Base-by-base conservation (phyloP, 257 asterid genomes). In the Gardenia jasminoides region DNA sequence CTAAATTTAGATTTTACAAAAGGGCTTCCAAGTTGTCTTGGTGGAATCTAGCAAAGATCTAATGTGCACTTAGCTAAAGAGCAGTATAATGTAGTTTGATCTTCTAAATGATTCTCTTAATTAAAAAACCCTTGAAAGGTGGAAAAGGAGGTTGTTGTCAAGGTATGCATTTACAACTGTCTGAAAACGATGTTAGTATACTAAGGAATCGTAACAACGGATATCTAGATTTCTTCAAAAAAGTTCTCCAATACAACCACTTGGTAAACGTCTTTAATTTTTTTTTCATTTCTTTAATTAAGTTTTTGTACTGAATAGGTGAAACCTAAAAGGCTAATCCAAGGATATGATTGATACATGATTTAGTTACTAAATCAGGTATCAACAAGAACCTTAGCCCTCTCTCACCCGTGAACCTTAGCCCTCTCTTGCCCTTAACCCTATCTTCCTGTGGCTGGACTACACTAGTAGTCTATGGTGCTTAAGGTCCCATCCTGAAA, bases 391-490 rank as follows among this genome's bases (percentile, higher is more conserved):
- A n/a, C n/a, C n/a, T n/a, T n/a, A n/a, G n/a, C n/a, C n/a, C n/a
- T n/a, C n/a, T n/a, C n/a, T n/a, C n/a, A n/a, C n/a, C n/a, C n/a
- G n/a, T n/a, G n/a, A n/a, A n/a, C n/a, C n/a, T n/a, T n/a, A n/a
- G n/a, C n/a, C n/a, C n/a, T n/a, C n/a, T n/a, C n/a, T n/a, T 58
- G n/a, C 39, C 56, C 0, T 59, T 3, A 24, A 59, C 39, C 59
- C 39, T 75, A 39, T 58, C 43, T 59, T 39, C 43, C 39, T 22
- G 17, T 75, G 65, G 73, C 73, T 64, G 73, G 73, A 76, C 64
- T 28, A 19, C 72, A 64, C 80, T 62, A 46, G 36, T 6, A 75
- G 16, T 17, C 16, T 43, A 15, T 59, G 61, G 61, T 65, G 73
- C 65, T 65, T 16, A 28, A 46, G 36, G 72, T n/a, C 33, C 65